Percentiles rank a stretch among this genome's conserved stretches.
Conservation (phyloP, 2,329 filamentous ascomycete genomes). For the Tetracladium maxilliforme region DNA sequence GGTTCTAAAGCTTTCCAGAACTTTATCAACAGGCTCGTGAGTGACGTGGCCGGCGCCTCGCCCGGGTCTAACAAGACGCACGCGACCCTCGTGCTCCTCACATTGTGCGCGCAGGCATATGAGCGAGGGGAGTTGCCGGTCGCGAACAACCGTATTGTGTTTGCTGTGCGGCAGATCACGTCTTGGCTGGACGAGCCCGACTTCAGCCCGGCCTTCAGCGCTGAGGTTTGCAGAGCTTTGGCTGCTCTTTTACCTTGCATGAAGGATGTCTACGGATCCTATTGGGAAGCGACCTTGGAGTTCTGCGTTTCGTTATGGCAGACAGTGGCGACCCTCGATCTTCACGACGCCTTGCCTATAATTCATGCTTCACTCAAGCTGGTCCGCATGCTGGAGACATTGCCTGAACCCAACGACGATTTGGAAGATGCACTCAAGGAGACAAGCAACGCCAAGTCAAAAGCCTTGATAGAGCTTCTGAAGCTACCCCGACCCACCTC, state of each 20-base stretch:
- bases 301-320: constrained; percentile 45
- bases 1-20: constrained; percentile 32
- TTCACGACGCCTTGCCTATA: constrained; percentile 38
- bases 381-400: constrained; percentile 41
- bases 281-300: constrained; percentile 59
- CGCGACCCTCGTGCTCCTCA: constrained; percentile 35
- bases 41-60: constrained; percentile 38
- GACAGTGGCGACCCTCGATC: constrained; percentile 21
- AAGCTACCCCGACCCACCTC: constrained; percentile 28
- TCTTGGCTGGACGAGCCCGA: constrained; percentile 47
- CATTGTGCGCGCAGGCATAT: constrained; percentile 36
- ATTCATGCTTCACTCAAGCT: constrained; percentile 63
- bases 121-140: constrained; percentile 36
- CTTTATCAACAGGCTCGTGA: constrained; percentile 44
- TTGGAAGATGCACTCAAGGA: constrained; percentile 59
- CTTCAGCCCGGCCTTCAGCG: constrained; percentile 24
- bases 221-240: constrained; percentile 40
- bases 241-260: constrained; percentile 56
- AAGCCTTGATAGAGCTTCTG: constrained; percentile 48
- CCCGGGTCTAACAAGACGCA: constrained; percentile 27
- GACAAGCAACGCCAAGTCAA: constrained; percentile 36
- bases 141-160: constrained; percentile 39
- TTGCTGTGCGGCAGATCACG: constrained; percentile 67
- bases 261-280: constrained; percentile 70
- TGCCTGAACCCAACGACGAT: constrained; percentile 74